Conservation (phyloP, 352 stramenopile species). For the Elongisporangium senticosum region DNA sequence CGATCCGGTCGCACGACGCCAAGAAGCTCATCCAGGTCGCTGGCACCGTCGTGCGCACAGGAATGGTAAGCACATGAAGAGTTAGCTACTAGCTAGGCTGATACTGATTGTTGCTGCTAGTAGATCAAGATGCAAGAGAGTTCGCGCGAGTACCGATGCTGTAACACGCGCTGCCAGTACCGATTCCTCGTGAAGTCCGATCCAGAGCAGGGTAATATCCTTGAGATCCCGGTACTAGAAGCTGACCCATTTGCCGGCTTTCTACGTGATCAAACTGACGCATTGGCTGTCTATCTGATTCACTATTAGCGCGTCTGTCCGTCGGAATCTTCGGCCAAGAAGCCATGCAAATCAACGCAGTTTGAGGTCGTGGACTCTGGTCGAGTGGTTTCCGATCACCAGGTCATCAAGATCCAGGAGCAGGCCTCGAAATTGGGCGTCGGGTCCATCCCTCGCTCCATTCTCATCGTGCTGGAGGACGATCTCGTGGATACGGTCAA, state of each 20-base stretch:
- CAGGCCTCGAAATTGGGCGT: slow-evolving; percentile 87
- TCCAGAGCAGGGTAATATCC: slow-evolving; percentile 87
- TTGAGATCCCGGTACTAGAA: slow-evolving; percentile 62
- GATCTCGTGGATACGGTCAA: slow-evolving; percentile 79
- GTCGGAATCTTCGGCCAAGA: slow-evolving; percentile 37
- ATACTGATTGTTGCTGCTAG: background rate
- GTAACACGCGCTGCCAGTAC: slow-evolving; percentile 58
- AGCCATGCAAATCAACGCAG: slow-evolving; percentile 76
- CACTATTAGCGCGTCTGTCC: slow-evolving; percentile 42
- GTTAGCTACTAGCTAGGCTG: background rate
- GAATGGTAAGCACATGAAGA: slow-evolving; percentile 39
- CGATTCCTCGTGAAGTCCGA: slow-evolving; percentile 86
- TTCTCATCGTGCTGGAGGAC: slow-evolving; percentile 94
- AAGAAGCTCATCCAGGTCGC: slow-evolving; percentile 83
- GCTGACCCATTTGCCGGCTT: background rate
- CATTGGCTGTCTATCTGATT: slow-evolving; percentile 1
- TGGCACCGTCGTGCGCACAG: slow-evolving; percentile 88
- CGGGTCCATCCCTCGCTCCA: slow-evolving; percentile 90
- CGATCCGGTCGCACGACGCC: slow-evolving; percentile 88
- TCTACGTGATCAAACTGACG: background rate
- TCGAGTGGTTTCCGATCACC: slow-evolving; percentile 57
- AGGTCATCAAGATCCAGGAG: slow-evolving; percentile 98
- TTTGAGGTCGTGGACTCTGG: slow-evolving; percentile 53
- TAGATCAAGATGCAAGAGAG: slow-evolving; percentile 93
- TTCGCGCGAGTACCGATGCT: slow-evolving; percentile 83